Conservation (phyloP, 1,139 yeast species). For the Kodamaea anthophila region DNA sequence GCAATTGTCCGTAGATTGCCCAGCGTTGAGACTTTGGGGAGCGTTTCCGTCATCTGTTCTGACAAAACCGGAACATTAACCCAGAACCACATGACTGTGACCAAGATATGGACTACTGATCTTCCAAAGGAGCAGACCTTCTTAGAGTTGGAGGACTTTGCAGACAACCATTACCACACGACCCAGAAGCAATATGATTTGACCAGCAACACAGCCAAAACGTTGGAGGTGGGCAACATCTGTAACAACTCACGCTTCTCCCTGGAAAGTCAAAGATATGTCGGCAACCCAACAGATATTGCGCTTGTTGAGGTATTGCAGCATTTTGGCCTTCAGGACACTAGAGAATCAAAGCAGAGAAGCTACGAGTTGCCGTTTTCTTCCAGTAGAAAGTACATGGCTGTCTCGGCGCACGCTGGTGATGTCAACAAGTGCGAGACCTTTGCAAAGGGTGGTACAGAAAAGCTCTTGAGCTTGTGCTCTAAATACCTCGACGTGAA, state of each 20-base stretch:
- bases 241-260: constrained; percentile 80
- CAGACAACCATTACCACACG: constrained; percentile 16
- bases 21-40: constrained; percentile 91
- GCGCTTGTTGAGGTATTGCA: constrained; percentile 74
- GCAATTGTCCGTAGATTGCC: constrained; percentile 93
- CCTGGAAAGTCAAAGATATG: constrained; percentile 59
- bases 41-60: constrained; percentile 90
- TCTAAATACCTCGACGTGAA: constrained; percentile 51
- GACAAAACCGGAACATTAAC: constrained; percentile 96
- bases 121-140: constrained; percentile 37
- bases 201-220: constrained; percentile 45
- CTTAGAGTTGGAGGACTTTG: constrained; percentile 44
- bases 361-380: constrained; percentile 77
- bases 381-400: constrained; percentile 84
- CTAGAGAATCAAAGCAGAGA: constrained; percentile 54
- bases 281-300: constrained; percentile 93
- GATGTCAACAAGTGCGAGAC: constrained; percentile 52
- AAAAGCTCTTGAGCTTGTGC: constrained; percentile 61
- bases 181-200: constrained; percentile 32
- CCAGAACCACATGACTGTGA: constrained; percentile 88
- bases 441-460: constrained; percentile 85
- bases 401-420: constrained; percentile 61
- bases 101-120: constrained; percentile 76
- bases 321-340: constrained; percentile 67
- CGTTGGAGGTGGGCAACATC: constrained; percentile 64